Base-by-base conservation (phyloP, 2,329 filamentous ascomycete species). In the Fusarium lyarnte region DNA sequence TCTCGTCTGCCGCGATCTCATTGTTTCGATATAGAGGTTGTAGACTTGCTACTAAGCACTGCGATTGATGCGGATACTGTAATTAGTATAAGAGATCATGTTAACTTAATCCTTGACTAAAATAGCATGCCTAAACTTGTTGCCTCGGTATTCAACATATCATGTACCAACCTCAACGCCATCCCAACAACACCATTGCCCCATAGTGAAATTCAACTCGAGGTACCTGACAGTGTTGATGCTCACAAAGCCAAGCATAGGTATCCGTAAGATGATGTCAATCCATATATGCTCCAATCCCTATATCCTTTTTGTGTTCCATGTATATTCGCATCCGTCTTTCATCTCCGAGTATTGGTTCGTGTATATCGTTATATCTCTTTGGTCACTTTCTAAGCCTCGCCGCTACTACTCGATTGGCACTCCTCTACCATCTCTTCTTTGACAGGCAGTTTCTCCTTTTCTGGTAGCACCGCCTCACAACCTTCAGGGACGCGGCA, bases 401-500 rank as follows among this genome's bases (percentile, higher is more conserved):
- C 74, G 33, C 68, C 59, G n/a, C 70, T 67, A 49, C 77, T 76
- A 49, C 77, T 77, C 21, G 75, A 78, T 53, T 78, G 73, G 21
- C 43, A 55, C 19, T 77, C 75, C 19, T 72, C 69, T 14, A 69
- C 29, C 33, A 33, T 33, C 3, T 74, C 53, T 25, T 63, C 68
- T 9, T 31, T 38, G 36, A 57, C 31, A 27, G 52, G 33, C 45
- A 46, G 17, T 27, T 54, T 58, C 39, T 54, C 61, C 49, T 74
- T 70, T 86, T 85, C 88, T 21, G 75, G 71, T 13, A 77, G 72
- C 6, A 88, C 82, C 11, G 84, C 81, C 72, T 90, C 89, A 73
- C 92, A 94, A 0, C 90, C 90, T 51, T 81, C 84, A 0, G 94
- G 93, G 14, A 89, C 85, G 31, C 90, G 86, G 77, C 92, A 95